A percentile compares a stretch with the other conserved stretches of the same genome.
Conservation (phyloP, 768 basidiomycete genomes). For the Fomitopsis pulvina region DNA sequence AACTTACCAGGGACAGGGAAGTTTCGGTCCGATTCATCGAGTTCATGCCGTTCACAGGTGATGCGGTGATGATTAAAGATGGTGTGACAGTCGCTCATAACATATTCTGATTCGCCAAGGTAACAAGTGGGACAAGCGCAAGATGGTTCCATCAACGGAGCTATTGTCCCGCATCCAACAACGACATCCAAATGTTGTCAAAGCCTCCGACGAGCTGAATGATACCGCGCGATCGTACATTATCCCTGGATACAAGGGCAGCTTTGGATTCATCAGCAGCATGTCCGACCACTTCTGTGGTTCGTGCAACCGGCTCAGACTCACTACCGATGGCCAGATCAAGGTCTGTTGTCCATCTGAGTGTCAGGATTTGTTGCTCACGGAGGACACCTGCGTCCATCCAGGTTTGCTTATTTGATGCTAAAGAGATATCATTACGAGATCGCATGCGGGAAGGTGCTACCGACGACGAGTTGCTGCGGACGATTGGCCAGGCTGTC, state of each 20-base stretch:
- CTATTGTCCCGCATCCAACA: conserved; percentile 45
- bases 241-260: conserved; percentile 64
- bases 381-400: not conserved
- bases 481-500: conserved; percentile 59
- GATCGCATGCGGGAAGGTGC: conserved; percentile 64
- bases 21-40: conserved; percentile 85
- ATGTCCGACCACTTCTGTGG: conserved; percentile 93
- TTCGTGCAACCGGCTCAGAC: conserved; percentile 74
- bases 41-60: conserved; percentile 91
- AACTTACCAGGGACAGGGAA: conserved; percentile 56
- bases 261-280: conserved; percentile 84
- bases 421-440: conserved; percentile 75
- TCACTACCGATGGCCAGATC: conserved; percentile 89
- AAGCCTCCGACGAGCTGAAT: conserved; percentile 59
- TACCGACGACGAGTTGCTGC: conserved; percentile 54
- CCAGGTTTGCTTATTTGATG: conserved; percentile 80
- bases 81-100: conserved; percentile 1
- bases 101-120: conserved; percentile 38
- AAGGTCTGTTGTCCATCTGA: conserved; percentile 42
- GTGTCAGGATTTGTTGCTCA: not conserved
- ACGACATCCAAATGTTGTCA: conserved; percentile 43
- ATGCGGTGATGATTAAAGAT: conserved; percentile 8
- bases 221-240: conserved; percentile 80
- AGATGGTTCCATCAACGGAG: conserved; percentile 74
- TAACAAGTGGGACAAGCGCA: conserved; percentile 77